These are phyloP conservation scores for Geotrichum citri-aurantii DNA, from an alignment of 1,139 yeast genomes.

Conservation along the genomic window DNA sequence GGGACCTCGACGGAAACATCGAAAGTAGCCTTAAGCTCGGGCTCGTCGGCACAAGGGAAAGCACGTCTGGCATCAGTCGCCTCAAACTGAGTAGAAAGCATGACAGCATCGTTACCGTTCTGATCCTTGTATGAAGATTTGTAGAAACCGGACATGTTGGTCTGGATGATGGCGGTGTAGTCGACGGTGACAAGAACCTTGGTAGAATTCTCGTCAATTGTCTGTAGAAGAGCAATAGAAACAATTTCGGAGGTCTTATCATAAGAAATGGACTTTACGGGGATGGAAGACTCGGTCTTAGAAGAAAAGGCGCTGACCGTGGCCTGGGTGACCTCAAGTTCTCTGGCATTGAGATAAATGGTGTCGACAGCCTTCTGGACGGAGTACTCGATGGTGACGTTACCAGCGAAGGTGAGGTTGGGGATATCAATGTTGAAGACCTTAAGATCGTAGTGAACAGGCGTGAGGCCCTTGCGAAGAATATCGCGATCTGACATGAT, in stretches of 20 bases:
- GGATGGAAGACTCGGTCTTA: constrained; percentile 24
- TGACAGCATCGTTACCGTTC: constrained; percentile 53
- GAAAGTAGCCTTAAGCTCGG: constrained; percentile 74
- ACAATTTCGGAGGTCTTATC: constrained; percentile 35
- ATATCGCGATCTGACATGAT: constrained; percentile 44
- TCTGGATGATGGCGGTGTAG: constrained; percentile 48
- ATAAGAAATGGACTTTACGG: constrained; percentile 22
- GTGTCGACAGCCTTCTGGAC: constrained; percentile 36
- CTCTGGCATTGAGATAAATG: constrained; percentile 33
- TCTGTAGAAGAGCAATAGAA: constrained; percentile 28
- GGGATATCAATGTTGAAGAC: constrained; percentile 45
- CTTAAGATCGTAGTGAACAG: constrained; percentile 40
- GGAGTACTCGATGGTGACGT: constrained; percentile 45
- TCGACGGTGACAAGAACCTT: constrained; percentile 36
- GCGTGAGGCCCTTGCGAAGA: constrained; percentile 50
- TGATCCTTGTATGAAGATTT: constrained; percentile 57
- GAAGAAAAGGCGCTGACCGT: constrained; percentile 22
- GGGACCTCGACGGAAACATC: constrained; percentile 59
- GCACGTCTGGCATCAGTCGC: constrained; percentile 88
- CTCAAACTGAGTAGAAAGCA: constrained; percentile 85
- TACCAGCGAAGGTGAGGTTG: constrained; percentile 47
- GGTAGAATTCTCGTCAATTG: constrained; percentile 27
- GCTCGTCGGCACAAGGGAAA: constrained; percentile 88
- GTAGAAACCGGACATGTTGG: constrained; percentile 83
- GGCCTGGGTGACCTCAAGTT: constrained; percentile 21